Evolutionary conservation across 164 flowering plant species (phyloP).

Genomic region (Magnolia changhungtana): DNA sequence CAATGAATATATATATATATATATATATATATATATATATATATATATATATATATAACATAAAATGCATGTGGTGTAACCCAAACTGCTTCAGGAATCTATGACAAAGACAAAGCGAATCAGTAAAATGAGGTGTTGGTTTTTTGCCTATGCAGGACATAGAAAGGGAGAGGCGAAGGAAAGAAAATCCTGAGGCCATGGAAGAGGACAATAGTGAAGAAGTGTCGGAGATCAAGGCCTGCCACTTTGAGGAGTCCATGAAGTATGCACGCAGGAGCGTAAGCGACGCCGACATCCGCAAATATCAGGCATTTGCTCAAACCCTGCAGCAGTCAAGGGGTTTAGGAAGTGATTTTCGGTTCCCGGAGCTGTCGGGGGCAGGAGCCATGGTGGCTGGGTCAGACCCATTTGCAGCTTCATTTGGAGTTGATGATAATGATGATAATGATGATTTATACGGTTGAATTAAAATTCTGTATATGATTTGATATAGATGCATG

Average conservation of each 20-base stretch:
- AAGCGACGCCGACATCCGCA: slow-evolving; percentile 81
- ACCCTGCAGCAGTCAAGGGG: slow-evolving; percentile 87
- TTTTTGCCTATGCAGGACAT: slow-evolving; percentile 47
- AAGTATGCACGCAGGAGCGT: slow-evolving; percentile 80
- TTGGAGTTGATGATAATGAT: slow-evolving; percentile 55
- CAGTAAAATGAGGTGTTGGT: too few relatives aligned
- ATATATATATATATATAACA: too few relatives aligned
- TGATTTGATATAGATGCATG: too few relatives aligned
- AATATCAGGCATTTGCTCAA: slow-evolving; percentile 81
- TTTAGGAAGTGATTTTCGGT: slow-evolving; percentile 69
- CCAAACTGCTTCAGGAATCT: too few relatives aligned
- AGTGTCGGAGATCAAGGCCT: slow-evolving; percentile 70
- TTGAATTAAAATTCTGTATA: not conserved
- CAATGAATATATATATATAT: too few relatives aligned
- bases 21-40: too few relatives aligned
- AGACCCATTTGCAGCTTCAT: slow-evolving; percentile 50
- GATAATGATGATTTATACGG: slow-evolving; percentile 62
- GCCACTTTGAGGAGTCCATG: slow-evolving; percentile 85
- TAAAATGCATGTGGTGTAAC: too few relatives aligned
- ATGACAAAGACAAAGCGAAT: too few relatives aligned
- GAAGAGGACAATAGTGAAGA: slow-evolving; percentile 66
- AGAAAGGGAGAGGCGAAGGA: slow-evolving; percentile 71
- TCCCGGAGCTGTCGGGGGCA: slow-evolving; percentile 23
- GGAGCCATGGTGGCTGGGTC: slow-evolving; percentile 32
- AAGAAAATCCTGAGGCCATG: slow-evolving; percentile 75